Conservation (phyloP, 495 filamentous ascomycete genomes). For the Letharia columbiana region DNA sequence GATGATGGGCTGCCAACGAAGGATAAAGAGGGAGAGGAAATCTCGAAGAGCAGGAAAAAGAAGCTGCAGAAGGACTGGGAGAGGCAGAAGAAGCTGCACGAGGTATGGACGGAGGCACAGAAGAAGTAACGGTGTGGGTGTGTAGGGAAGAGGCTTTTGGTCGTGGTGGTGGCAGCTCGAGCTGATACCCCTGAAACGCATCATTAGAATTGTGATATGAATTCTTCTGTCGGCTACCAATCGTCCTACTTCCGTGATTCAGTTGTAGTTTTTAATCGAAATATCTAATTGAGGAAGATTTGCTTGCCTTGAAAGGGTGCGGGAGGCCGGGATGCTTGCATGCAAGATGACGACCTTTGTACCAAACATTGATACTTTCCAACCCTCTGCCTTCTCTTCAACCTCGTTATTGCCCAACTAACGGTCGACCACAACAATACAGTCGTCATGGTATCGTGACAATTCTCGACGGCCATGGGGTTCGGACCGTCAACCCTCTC, state of each 20-base stretch:
- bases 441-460: neutral
- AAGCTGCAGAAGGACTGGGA: conserved; percentile 91
- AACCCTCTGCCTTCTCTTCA: too few relatives aligned
- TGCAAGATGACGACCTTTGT: neutral
- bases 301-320: neutral
- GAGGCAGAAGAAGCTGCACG: conserved; percentile 79
- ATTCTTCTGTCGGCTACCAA: neutral
- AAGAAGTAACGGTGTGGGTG: neutral
- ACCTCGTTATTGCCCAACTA: neutral
- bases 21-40: conserved; percentile 64
- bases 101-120: conserved; percentile 36
- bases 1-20: conserved; percentile 73
- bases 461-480: neutral
- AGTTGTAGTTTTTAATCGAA: too few relatives aligned
- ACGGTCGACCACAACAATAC: neutral
- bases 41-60: conserved; percentile 73
- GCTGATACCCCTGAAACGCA: neutral
- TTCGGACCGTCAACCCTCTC: neutral
- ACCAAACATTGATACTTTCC: neutral
- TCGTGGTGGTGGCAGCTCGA: neutral
- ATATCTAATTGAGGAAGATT: too few relatives aligned
- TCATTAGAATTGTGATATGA: neutral
- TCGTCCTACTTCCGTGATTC: neutral
- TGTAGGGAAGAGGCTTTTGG: neutral
- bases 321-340: neutral